These are phyloP conservation scores for Escallonia herrerae DNA, from an alignment of 129 eudicot genomes.

Conservation along the genomic window DNA sequence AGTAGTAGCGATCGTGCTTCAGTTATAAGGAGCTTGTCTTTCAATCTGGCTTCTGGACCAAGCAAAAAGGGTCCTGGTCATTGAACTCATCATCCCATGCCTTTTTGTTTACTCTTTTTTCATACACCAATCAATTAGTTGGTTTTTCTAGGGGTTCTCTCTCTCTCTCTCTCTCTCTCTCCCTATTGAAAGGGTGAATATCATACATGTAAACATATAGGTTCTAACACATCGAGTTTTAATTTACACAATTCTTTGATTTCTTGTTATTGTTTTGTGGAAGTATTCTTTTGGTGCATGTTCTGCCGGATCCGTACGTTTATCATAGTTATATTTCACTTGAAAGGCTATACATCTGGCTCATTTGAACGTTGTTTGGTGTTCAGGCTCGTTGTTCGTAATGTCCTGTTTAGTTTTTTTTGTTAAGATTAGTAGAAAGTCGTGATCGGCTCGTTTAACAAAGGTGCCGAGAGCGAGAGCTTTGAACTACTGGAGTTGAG, in stretches of 20 bases:
- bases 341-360: neutral
- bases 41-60: conserved; percentile 31
- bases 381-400: neutral
- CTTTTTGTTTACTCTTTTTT: neutral
- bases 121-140: neutral
- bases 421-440: too few relatives aligned
- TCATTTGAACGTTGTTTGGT: too few relatives aligned
- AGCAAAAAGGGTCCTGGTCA: conserved; percentile 49
- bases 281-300: too few relatives aligned
- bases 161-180: too few relatives aligned
- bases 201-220: conserved; percentile 1
- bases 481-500: too few relatives aligned
- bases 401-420: too few relatives aligned
- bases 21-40: neutral
- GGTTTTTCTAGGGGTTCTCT: neutral
- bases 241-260: neutral
- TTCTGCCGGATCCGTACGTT: too few relatives aligned
- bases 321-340: neutral
- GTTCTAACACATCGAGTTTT: neutral
- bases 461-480: too few relatives aligned
- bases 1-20: neutral
- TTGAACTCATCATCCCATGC: conserved; percentile 1
- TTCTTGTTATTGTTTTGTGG: neutral
- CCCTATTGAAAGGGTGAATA: neutral
- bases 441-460: too few relatives aligned